These are phyloP conservation scores for Amanita subjunquillea DNA, from an alignment of 768 basidiomycete species.

Conservation along the genomic window DNA sequence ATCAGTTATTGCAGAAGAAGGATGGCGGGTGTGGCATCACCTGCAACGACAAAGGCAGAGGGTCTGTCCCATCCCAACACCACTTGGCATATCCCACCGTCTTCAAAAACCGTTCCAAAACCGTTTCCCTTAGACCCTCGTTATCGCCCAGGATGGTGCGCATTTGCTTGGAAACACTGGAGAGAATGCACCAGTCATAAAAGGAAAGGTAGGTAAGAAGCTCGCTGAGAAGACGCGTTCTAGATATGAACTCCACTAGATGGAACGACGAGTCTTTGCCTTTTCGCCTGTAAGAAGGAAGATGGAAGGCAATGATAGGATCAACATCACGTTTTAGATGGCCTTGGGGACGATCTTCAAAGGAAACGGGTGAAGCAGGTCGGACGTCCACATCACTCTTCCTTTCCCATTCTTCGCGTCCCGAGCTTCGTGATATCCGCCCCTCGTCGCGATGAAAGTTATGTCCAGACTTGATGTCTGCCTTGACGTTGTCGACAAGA, in stretches of 20 bases:
- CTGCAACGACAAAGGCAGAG: slow-evolving; percentile 50
- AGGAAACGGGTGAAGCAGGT: slow-evolving; percentile 14
- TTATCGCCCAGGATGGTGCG: slow-evolving; percentile 37
- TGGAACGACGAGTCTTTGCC: slow-evolving; percentile 27
- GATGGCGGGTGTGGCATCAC: slow-evolving; percentile 24
- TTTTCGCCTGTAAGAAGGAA: not conserved
- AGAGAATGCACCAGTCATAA: slow-evolving; percentile 59
- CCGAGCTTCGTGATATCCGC: slow-evolving; percentile 1
- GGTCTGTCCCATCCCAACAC: slow-evolving; percentile 50
- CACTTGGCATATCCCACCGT: slow-evolving; percentile 70
- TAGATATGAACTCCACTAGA: slow-evolving; percentile 43
- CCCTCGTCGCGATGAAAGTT: not conserved
- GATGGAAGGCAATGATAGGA: slow-evolving; percentile 1
- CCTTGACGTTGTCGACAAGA: not conserved
- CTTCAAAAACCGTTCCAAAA: slow-evolving; percentile 58
- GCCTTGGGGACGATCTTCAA: slow-evolving; percentile 12
- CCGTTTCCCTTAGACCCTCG: slow-evolving; percentile 44
- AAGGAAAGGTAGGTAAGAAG: slow-evolving; percentile 61
- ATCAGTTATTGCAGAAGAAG: not conserved
- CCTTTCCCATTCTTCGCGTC: not conserved
- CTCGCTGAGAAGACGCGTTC: slow-evolving; percentile 38
- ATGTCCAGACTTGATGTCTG: not conserved
- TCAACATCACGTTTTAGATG: not conserved
- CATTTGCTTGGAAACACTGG: slow-evolving; percentile 44
- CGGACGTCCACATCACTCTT: slow-evolving; percentile 3